Percentiles rank a stretch among this genome's conserved stretches.
Evolutionary conservation across 129 eudicot genomes (phyloP).

Genomic region (Rutidosis leptorrhynchoides): DNA sequence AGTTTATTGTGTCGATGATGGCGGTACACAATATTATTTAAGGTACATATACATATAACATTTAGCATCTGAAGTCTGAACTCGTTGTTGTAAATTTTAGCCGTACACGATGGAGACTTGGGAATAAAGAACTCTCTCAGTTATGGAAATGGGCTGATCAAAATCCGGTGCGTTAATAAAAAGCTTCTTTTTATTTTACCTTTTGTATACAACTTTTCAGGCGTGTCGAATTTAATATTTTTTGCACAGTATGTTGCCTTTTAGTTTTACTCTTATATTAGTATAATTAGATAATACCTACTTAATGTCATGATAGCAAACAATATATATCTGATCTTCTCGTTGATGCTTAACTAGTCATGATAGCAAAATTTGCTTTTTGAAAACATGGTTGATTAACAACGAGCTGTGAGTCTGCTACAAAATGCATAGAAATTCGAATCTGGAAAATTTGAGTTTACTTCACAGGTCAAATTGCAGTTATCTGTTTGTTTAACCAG

Average conservation of each 20-base stretch:
- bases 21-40: background rate
- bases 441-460: background rate
- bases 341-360: background rate
- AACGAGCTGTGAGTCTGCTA: background rate
- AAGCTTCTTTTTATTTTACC: background rate
- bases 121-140: conserved; percentile 89
- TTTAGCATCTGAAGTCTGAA: conserved; percentile 17
- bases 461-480: background rate
- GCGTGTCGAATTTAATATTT: background rate
- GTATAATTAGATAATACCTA: conserved; percentile 1
- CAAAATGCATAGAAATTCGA: background rate
- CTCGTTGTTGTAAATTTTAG: conserved; percentile 34
- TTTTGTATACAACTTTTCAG: background rate
- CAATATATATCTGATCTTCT: too few species aligned
- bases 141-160: conserved; percentile 96
- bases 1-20: background rate
- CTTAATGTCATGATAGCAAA: too few species aligned
- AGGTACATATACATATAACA: background rate
- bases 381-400: background rate
- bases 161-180: conserved; percentile 57
- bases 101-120: conserved; percentile 90
- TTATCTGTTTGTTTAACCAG: background rate
- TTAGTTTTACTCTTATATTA: too few species aligned
- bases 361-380: background rate
- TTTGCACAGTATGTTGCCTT: background rate